Percentiles rank a stretch among this genome's conserved stretches.
Conservation (phyloP, 768 basidiomycete genomes). For the Boletus tylopilopsis region DNA sequence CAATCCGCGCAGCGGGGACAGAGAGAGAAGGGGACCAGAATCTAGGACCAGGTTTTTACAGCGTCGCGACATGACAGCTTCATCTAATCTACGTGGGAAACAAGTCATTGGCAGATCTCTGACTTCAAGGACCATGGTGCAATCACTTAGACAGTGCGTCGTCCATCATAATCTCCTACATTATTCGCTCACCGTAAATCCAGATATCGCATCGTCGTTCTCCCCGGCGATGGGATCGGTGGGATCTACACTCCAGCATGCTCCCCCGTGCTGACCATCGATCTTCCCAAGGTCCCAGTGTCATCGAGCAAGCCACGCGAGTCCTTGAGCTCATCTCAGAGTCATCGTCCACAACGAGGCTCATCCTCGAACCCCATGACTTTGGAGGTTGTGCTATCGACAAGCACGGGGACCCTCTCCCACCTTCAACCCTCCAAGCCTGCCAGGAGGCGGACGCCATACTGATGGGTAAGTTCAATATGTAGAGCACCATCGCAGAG, state of each 20-base stretch:
- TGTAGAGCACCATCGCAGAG: background rate
- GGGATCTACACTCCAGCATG: conserved; percentile 12
- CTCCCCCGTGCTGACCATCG: background rate
- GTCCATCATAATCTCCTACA: conserved; percentile 12
- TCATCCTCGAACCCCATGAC: conserved; percentile 69
- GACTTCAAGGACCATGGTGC: conserved; percentile 30
- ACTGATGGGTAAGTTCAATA: conserved; percentile 70
- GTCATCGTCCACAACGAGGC: conserved; percentile 57
- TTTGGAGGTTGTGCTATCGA: conserved; percentile 97
- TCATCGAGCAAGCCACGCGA: conserved; percentile 78
- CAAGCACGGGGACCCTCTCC: conserved; percentile 77
- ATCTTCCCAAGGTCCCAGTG: conserved; percentile 76
- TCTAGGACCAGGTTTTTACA: conserved; percentile 87
- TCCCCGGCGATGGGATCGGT: conserved; percentile 99
- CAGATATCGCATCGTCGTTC: conserved; percentile 84
- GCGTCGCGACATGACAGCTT: conserved; percentile 34
- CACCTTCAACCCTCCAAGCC: conserved; percentile 78
- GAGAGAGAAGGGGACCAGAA: conserved; percentile 87
- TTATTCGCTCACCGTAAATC: conserved; percentile 1
- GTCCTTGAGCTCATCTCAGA: conserved; percentile 73
- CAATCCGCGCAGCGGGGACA: conserved; percentile 85
- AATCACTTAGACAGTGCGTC: conserved; percentile 43
- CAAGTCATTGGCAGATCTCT: too few species aligned
- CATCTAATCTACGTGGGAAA: conserved; percentile 14
- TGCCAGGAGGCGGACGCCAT: conserved; percentile 95